Conservation (phyloP, 1,284 basidiomycete species). For the Schizophyllum amplum region DNA sequence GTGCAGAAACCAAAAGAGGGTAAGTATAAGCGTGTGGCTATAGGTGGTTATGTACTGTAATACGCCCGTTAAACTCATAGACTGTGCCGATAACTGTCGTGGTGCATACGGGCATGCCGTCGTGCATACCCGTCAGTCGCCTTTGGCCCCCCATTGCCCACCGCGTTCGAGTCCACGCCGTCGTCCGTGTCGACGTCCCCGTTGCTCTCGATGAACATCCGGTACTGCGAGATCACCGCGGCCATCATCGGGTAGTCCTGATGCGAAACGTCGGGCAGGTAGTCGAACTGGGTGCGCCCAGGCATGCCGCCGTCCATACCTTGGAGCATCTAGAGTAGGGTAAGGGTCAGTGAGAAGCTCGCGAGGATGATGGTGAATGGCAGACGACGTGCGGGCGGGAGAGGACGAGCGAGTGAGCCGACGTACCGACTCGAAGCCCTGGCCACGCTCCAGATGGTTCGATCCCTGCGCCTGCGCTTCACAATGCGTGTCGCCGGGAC, state of each 20-base stretch:
- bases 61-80: too few species aligned
- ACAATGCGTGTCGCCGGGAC: neutral
- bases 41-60: too few species aligned
- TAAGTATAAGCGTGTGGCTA: too few species aligned
- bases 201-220: neutral
- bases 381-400: too few species aligned
- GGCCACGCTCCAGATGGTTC: neutral
- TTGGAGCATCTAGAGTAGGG: too few species aligned
- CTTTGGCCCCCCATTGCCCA: neutral
- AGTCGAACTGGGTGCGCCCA: neutral
- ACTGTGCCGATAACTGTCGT: too few species aligned
- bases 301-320: neutral
- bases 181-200: neutral
- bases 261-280: neutral
- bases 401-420: too few species aligned
- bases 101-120: too few species aligned
- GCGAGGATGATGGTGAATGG: too few species aligned
- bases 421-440: neutral
- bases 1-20: too few species aligned
- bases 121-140: neutral
- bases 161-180: neutral
- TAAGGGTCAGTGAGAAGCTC: too few species aligned
- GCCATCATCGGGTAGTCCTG: neutral
- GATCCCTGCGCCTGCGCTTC: neutral
- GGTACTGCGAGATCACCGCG: neutral